Evolutionary conservation across 192 early-diverging fungal species (phyloP), one percentile per base, ranked within the genome.

Genomic region (Funneliformis geosporum): DNA sequence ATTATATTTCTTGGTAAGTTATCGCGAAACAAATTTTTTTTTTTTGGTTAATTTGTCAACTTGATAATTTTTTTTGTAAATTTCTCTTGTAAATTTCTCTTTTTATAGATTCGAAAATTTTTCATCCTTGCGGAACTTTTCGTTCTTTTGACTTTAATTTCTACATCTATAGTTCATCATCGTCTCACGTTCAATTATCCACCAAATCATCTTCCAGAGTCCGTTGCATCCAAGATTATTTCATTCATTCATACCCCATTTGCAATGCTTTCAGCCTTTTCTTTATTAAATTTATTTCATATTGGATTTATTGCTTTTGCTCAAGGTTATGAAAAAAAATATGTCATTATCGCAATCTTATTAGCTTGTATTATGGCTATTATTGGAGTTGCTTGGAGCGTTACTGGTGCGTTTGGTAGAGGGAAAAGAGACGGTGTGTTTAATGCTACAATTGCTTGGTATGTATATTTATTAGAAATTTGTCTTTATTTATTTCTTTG

Each of bases 351-450:
- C 7, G 76, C 76, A 0, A 4, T 33, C 1, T 10, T 68, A 27
- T 55, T 21, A 27, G 76, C 59, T 44, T 78, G 64, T 42, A 5
- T 67, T 33, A 21, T 67, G 28, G 43, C 62, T n/a, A 47, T 68
- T 9, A 21, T 78, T 47, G 76, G 76, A 2, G 25, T 78, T 28
- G 18, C 8, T 25, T 78, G 76, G 76, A 18, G 27, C 8, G 33
- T 61, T 46, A 60, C 59, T 33, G 76, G 76, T 3, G 4, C 23
- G 8, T 67, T 60, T n/a, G 50, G 64, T 38, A 12, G 23, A 25
- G 76, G 76, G 7, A 78, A 39, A 68, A 78, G 76, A 38, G 76
- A 78, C 67, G 76, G 76, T 25, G 65, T 78, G 2, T 67, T 78
- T 38, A n/a, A 64, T 14, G n/a, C 42, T 44, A 78, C 76, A 11